Evolutionary conservation across 768 basidiomycete genomes (phyloP), one percentile per base, ranked within the genome.

Genomic region (Leucogyrophana mollusca): DNA sequence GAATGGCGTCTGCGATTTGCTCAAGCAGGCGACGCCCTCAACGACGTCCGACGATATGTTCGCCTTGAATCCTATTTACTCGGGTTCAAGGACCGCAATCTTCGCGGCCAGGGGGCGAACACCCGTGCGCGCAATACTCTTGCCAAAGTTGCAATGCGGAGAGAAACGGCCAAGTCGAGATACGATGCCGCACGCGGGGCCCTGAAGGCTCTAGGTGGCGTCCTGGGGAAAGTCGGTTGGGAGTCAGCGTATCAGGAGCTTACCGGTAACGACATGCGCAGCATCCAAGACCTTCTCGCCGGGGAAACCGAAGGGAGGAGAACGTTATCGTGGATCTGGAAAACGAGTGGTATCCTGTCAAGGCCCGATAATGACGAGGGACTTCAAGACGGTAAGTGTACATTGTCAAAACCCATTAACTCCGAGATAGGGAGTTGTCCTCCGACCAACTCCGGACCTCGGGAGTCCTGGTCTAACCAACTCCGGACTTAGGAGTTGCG

Each of bases 11-110:
- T 53, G 20, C 39, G 39, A n/a, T 23, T 18, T n/a, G 52, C 38
- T n/a, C 51, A 53, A 24, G 51, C 52, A n/a, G 16, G 35, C 0
- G 39, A 53, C 17, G 40, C 14, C 3, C 34, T 53, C 9, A 20
- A 53, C 21, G 32, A 47, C 20, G 18, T 53, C n/a, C 33, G 33
- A 14, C 44, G 42, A 4, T 36, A 46, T 32, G 36, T 53, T 10
- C 39, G 52, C 11, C 16, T 47, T 13, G 17, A 4, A 9, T 25
- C 52, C 3, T 40, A 38, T 25, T 22, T 53, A 16, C 25, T 24
- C 16, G 34, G 24, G 2, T 52, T 34, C 46, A 52, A 52, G 25
- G 24, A 7, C 18, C 35, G 27, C 7, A 23, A 42, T 18, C 34
- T 51, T 17, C 18, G 11, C 6, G 52, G 52, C 9, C 52, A 53